A percentile compares a stretch with the other conserved stretches of the same genome.
phyloP scores from a whole-genome alignment of 345 rosid genomes.

The Salix dunnii region DNA sequence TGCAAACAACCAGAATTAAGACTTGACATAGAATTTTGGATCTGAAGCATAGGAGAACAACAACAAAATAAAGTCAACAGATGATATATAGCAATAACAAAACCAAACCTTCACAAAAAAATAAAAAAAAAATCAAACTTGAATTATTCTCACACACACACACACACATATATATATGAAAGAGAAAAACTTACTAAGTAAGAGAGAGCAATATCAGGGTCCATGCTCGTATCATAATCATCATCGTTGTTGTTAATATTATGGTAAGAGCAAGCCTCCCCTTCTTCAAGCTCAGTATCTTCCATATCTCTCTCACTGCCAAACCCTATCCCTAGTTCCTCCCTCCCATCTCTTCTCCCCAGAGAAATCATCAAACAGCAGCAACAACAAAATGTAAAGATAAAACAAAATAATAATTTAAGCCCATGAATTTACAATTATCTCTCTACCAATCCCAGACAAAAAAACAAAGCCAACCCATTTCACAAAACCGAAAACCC shows the following conservation, averaged over 20 bases:
- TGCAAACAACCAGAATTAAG: slow-evolving; percentile 15
- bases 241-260: slow-evolving; percentile 28
- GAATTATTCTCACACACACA: neutral
- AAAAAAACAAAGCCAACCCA: slow-evolving; percentile 6
- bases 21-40: slow-evolving; percentile 20
- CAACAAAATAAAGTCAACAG: slow-evolving; percentile 20
- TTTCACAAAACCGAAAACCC: slow-evolving; percentile 31
- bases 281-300: slow-evolving; percentile 41
- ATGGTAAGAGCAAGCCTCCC: slow-evolving; percentile 36
- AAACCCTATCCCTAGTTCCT: slow-evolving; percentile 33
- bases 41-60: slow-evolving; percentile 20
- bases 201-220: slow-evolving; percentile 73
- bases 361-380: slow-evolving; percentile 27
- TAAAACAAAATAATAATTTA: neutral
- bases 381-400: neutral
- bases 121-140: neutral
- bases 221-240: slow-evolving; percentile 45
- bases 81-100: slow-evolving; percentile 5
- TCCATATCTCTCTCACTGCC: slow-evolving; percentile 31
- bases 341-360: slow-evolving; percentile 33
- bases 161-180: neutral
- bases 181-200: slow-evolving; percentile 59
- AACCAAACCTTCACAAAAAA: neutral
- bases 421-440: slow-evolving; percentile 2
- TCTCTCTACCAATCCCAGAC: slow-evolving; percentile 6